A percentile compares a stretch with the other conserved stretches of the same genome.
phyloP scores from a whole-genome alignment of 257 asterid genomes.

The Buddleja alternifolia region DNA sequence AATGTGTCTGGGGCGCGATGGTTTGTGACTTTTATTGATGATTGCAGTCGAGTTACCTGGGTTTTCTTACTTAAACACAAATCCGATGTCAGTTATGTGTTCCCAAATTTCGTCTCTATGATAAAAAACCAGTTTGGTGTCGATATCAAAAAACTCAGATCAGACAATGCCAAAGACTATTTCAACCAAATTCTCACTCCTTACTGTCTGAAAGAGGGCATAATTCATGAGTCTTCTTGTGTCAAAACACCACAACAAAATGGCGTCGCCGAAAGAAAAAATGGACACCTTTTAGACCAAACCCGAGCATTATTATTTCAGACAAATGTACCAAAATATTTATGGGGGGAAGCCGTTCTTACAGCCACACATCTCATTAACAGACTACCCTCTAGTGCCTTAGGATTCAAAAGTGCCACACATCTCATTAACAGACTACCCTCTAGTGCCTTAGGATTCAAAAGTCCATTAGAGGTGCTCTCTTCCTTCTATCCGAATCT shows the following conservation, averaged over 20 bases:
- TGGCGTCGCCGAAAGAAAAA: conserved; percentile 4
- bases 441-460: too few species aligned
- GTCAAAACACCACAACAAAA: conserved; percentile 24
- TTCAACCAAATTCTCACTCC: not conserved
- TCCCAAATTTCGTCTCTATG: not conserved
- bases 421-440: too few species aligned
- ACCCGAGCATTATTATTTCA: not conserved
- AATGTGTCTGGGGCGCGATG: not conserved
- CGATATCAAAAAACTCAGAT: not conserved
- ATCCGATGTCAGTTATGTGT: not conserved
- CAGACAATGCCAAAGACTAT: not conserved
- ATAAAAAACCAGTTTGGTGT: not conserved
- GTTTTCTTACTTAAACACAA: not conserved
- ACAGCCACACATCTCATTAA: not conserved
- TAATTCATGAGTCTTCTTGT: conserved; percentile 8
- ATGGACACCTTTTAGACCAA: not conserved
- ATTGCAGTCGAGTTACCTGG: not conserved
- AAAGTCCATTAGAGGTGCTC: not conserved
- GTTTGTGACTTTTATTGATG: not conserved
- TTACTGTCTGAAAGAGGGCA: not conserved
- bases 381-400: too few species aligned
- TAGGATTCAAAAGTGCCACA: too few species aligned
- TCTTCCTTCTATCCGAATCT: not conserved
- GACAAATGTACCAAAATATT: not conserved
- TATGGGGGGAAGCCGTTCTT: not conserved